Evolutionary conservation across 2,329 filamentous ascomycete genomes (phyloP).

Genomic region (Westerdykella ornata): DNA sequence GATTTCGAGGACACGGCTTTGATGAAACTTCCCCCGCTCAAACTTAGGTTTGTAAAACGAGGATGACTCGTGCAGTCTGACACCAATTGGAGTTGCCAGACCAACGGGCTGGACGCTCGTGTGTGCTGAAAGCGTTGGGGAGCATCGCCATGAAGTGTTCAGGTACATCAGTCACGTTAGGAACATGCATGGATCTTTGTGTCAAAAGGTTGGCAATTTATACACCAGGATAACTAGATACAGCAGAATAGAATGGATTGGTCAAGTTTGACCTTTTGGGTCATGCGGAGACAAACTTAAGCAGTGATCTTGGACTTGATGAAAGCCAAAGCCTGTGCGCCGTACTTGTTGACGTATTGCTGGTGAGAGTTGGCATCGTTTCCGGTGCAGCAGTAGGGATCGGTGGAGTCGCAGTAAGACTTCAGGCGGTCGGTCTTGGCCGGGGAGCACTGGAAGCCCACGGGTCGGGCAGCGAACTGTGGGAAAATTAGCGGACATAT

Average conservation of each 20-base stretch:
- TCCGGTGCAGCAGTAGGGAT: slow-evolving; percentile 62
- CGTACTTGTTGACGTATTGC: slow-evolving; percentile 57
- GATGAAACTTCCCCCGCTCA: slow-evolving; percentile 24
- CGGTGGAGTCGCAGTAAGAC: slow-evolving; percentile 58
- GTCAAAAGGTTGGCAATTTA: too few relatives aligned
- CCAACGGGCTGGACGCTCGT: background rate
- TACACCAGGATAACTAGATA: too few relatives aligned
- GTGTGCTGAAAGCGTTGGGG: background rate
- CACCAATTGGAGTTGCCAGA: background rate
- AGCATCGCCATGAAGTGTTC: background rate
- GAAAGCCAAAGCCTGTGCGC: slow-evolving; percentile 53
- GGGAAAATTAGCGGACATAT: background rate
- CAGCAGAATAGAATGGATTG: too few relatives aligned
- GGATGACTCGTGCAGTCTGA: background rate
- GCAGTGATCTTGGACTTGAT: slow-evolving; percentile 38
- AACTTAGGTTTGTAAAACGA: slow-evolving; percentile 15
- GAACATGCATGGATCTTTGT: too few relatives aligned
- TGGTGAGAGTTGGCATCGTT: slow-evolving; percentile 55
- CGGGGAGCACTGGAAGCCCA: slow-evolving; percentile 51
- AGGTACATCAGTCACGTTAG: background rate
- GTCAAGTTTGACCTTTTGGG: too few relatives aligned
- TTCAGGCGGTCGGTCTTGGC: slow-evolving; percentile 51
- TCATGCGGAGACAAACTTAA: background rate
- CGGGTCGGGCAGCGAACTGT: slow-evolving; percentile 55
- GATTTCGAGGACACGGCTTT: slow-evolving; percentile 16